Evolutionary conservation across 108 stramenopile genomes (phyloP).

Genomic region (Cyclostephanos invisitatus): DNA sequence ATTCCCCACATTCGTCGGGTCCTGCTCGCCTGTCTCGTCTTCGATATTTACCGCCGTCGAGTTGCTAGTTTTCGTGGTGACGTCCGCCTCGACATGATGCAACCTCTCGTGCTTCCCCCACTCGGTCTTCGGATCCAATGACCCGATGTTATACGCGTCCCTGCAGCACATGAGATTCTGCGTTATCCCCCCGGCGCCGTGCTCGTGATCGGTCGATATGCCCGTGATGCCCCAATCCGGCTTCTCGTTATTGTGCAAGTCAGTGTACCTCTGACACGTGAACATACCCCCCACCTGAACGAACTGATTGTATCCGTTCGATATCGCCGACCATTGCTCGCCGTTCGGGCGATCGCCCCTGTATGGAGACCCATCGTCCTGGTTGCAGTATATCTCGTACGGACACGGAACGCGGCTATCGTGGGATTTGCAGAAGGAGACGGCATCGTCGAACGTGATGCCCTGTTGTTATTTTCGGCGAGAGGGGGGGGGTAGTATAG

Average conservation of each 20-base stretch:
- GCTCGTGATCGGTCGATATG: slow-evolving; percentile 33
- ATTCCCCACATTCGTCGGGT: slow-evolving; percentile 23
- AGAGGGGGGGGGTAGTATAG: neutral
- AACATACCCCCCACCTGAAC: slow-evolving; percentile 34
- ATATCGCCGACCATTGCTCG: slow-evolving; percentile 43
- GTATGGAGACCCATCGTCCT: slow-evolving; percentile 16
- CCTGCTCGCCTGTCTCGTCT: slow-evolving; percentile 11
- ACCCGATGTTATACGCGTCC: slow-evolving; percentile 24
- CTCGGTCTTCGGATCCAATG: slow-evolving; percentile 18
- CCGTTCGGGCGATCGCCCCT: slow-evolving; percentile 27
- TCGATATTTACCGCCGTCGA: slow-evolving; percentile 5
- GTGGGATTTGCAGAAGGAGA: slow-evolving; percentile 29
- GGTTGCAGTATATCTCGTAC: slow-evolving; percentile 41
- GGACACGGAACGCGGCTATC: slow-evolving; percentile 42
- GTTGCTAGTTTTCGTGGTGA: slow-evolving; percentile 10
- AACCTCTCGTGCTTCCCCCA: slow-evolving; percentile 25
- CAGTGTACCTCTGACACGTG: slow-evolving; percentile 33
- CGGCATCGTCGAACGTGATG: slow-evolving; percentile 38
- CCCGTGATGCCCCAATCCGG: slow-evolving; percentile 40
- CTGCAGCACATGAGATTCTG: slow-evolving; percentile 43
- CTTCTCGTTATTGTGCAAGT: slow-evolving; percentile 24
- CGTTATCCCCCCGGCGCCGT: slow-evolving; percentile 45
- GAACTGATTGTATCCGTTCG: slow-evolving; percentile 42
- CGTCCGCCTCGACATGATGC: slow-evolving; percentile 20
- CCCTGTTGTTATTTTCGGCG: slow-evolving; percentile 1